Evolutionary conservation across 805 yeast genomes (phyloP).

Genomic region (Monosporozyma yasuniensis): DNA sequence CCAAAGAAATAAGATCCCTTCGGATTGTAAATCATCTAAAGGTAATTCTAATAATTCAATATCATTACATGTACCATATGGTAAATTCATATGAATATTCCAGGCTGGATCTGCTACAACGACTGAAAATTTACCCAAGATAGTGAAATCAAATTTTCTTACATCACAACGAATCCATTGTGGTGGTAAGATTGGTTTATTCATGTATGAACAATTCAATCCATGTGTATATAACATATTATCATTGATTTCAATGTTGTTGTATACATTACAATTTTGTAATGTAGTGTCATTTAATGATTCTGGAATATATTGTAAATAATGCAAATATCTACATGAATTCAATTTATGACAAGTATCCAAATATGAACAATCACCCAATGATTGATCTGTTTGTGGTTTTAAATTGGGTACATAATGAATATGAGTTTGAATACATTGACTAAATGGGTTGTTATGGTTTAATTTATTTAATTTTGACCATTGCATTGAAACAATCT

Average conservation of each 20-base stretch:
- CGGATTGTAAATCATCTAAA: constrained; percentile 63
- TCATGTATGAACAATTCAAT: constrained; percentile 28
- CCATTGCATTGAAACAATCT: constrained; percentile 23
- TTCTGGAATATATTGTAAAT: constrained; percentile 38
- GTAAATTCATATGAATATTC: constrained; percentile 87
- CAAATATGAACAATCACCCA: constrained; percentile 89
- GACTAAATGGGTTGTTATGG: constrained; percentile 15
- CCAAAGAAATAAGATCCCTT: constrained; percentile 81
- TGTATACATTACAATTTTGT: constrained; percentile 5
- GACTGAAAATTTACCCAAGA: constrained; percentile 73
- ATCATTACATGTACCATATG: constrained; percentile 72
- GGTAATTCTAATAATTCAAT: constrained; percentile 61
- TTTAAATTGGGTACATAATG: constrained; percentile 51
- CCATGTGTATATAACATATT: constrained; percentile 30
- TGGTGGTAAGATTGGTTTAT: constrained; percentile 39
- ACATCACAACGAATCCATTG: constrained; percentile 90
- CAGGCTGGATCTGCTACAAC: constrained; percentile 93
- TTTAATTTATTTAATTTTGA: constrained; percentile 19
- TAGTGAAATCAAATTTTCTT: constrained; percentile 55
- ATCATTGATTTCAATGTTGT: constrained; percentile 7
- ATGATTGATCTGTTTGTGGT: constrained; percentile 52
- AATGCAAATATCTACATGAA: constrained; percentile 76
- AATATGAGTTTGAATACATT: constrained; percentile 32
- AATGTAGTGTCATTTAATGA: constrained; percentile 20
- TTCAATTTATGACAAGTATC: constrained; percentile 88